These are phyloP conservation scores for Aureoboletus auriporus DNA, from an alignment of 768 basidiomycete species.

Conservation along the genomic window DNA sequence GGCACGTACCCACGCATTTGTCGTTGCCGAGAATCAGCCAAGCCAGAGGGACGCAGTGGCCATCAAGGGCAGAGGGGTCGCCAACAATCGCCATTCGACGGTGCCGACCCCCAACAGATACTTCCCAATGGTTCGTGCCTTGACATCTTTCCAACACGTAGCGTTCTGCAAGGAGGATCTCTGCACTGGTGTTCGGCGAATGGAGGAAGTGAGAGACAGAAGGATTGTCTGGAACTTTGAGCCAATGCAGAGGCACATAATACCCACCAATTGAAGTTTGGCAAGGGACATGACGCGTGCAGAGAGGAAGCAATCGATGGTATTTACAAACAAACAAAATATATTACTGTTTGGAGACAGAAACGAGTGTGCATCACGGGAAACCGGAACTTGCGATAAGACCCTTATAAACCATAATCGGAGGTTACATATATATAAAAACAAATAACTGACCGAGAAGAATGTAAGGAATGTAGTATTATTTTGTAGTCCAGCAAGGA, in stretches of 20 bases:
- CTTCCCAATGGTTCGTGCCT: conserved; percentile 84
- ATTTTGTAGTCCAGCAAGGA: no score
- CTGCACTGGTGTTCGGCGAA: conserved; percentile 68
- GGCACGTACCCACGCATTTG: conserved; percentile 68
- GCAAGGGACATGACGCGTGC: conserved; percentile 70
- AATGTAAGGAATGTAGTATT: no score
- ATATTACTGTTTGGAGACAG: conserved; percentile 82
- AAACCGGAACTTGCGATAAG: no score
- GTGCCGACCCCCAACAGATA: conserved; percentile 86
- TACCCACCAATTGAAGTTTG: conserved; percentile 89
- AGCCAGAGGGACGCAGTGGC: conserved; percentile 82
- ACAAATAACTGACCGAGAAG: no score
- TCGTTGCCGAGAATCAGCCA: conserved; percentile 72
- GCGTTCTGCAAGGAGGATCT: conserved; percentile 85
- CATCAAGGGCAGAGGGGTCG: conserved; percentile 68
- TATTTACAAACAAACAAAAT: conserved; percentile 86
- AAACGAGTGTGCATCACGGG: conserved; percentile 88
- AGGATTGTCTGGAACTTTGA: conserved; percentile 92
- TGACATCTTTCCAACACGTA: conserved; percentile 84
- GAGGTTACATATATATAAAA: no score
- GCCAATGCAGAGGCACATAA: conserved; percentile 82
- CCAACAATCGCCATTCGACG: conserved; percentile 76
- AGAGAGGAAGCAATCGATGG: conserved; percentile 74
- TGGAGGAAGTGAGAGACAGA: conserved; percentile 75
- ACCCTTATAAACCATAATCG: no score